Percentiles rank a stretch among this genome's conserved stretches.
phyloP scores from a whole-genome alignment of 2,329 filamentous ascomycete species.

The Pyricularia grisea region DNA sequence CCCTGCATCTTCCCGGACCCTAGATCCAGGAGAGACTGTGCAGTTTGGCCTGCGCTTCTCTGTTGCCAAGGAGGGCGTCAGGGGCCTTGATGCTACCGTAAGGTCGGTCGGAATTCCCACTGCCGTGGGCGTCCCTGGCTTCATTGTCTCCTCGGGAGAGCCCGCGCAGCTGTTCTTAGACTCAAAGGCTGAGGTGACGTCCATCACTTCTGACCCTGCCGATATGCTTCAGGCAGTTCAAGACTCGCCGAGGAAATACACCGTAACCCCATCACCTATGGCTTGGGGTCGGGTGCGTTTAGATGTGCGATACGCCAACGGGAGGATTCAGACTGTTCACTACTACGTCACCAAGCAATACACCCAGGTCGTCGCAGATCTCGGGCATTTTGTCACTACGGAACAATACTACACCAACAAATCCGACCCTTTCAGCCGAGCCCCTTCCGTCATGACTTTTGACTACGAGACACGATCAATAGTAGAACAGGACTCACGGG shows the following conservation, averaged over 20 bases:
- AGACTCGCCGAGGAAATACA: conserved; percentile 20
- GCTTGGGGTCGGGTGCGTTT: conserved; percentile 41
- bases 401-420: conserved; percentile 40
- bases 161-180: conserved; percentile 35
- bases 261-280: conserved; percentile 27
- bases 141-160: conserved; percentile 38
- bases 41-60: conserved; percentile 43
- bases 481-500: conserved; percentile 37
- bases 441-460: conserved; percentile 47
- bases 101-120: conserved; percentile 32
- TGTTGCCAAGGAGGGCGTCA: conserved; percentile 29
- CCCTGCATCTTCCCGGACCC: conserved; percentile 31
- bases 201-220: conserved; percentile 28
- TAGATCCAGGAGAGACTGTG: conserved; percentile 33
- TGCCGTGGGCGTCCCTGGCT: conserved; percentile 44
- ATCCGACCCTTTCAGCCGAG: conserved; percentile 42
- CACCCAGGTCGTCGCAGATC: conserved; percentile 30
- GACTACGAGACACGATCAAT: conserved; percentile 35
- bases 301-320: conserved; percentile 36
- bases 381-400: conserved; percentile 44
- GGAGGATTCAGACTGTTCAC: conserved; percentile 41
- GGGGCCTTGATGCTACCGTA: conserved; percentile 37
- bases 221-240: conserved; percentile 10
- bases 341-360: conserved; percentile 43
- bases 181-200: conserved; percentile 25